Base-by-base conservation (phyloP, 2,329 filamentous ascomycete species). In the Aspergillus sp. region DNA sequence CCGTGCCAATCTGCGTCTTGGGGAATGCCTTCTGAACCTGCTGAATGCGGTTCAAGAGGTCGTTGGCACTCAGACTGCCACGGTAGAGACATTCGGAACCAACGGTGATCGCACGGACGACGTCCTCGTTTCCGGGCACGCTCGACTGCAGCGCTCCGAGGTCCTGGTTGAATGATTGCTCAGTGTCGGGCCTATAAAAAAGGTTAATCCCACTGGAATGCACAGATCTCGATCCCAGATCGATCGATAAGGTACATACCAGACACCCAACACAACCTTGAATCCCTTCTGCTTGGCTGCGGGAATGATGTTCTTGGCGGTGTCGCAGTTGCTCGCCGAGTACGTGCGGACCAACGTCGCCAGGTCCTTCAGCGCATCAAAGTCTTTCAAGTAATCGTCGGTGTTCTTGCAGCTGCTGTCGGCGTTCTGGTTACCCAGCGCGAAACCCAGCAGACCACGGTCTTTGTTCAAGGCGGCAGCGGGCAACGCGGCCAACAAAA, bases 41-140 rank as follows among this genome's bases (percentile, higher is more conserved):
- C 49, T 76, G 69, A 64, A 87, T 84, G 65, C 81, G 81, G 47
- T 66, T 68, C 44, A 81, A 65, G 42, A 87, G 76, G 56, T 81
- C 62, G 5, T 72, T 61, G 42, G 78, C 82, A 7, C 77, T 83
- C 64, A 85, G 79, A 63, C 81, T 82, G 46, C 79, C 77, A 46
- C 83, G 80, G 70, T 87, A 87, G 41, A 87, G 72, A 4, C 78
- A 76, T 71, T 88, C 84, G 9, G 81, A 85, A 29, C 83, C 84
- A 48, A 86, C 80, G 4, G 83, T 86, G 52, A 86, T 79, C 47
- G 78, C 83, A 59, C 83, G 80, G 53, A 88, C 75, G 48, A 78
- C 75, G 49, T 78, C 74, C 56, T 75, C 69, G 76, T 66, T 77
- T 56, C 60, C 63, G 28, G 63, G 62, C 34, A 69, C 56, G 19